Evolutionary conservation across 495 filamentous ascomycete genomes (phyloP).

Genomic region (Penicillium steckii): DNA sequence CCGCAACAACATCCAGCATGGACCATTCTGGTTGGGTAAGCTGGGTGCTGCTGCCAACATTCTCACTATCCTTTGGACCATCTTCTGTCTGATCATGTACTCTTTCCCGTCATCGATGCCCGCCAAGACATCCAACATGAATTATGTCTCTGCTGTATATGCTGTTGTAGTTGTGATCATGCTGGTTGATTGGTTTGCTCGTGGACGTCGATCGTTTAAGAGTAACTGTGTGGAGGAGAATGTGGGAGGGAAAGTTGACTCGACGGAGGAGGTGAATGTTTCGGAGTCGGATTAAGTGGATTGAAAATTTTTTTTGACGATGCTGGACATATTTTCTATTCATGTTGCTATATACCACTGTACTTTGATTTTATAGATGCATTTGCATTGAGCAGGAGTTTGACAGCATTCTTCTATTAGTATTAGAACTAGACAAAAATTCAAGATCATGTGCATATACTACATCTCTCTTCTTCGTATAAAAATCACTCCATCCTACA

Average conservation of each 20-base stretch:
- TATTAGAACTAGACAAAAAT: background rate
- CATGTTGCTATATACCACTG: background rate
- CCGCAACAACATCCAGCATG: conserved; percentile 50
- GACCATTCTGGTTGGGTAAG: conserved; percentile 42
- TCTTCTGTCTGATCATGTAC: conserved; percentile 56
- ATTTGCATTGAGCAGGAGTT: background rate
- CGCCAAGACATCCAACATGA: conserved; percentile 48
- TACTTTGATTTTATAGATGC: conserved; percentile 1
- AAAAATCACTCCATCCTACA: no score
- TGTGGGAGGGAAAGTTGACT: conserved; percentile 1
- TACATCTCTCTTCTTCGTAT: background rate
- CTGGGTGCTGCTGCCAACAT: conserved; percentile 45
- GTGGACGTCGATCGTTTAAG: conserved; percentile 22
- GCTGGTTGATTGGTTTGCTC: conserved; percentile 43
- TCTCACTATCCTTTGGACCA: conserved; percentile 49
- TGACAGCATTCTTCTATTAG: background rate
- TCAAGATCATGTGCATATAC: background rate
- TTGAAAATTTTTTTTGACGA: background rate
- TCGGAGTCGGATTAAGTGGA: background rate
- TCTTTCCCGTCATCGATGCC: conserved; percentile 42
- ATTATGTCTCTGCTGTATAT: conserved; percentile 56
- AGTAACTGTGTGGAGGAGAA: background rate
- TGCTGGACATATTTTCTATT: background rate
- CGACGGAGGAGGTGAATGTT: conserved; percentile 1
- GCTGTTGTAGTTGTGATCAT: conserved; percentile 43